phyloP scores from a whole-genome alignment of 345 rosid genomes.

The Bruguiera parviflora region DNA sequence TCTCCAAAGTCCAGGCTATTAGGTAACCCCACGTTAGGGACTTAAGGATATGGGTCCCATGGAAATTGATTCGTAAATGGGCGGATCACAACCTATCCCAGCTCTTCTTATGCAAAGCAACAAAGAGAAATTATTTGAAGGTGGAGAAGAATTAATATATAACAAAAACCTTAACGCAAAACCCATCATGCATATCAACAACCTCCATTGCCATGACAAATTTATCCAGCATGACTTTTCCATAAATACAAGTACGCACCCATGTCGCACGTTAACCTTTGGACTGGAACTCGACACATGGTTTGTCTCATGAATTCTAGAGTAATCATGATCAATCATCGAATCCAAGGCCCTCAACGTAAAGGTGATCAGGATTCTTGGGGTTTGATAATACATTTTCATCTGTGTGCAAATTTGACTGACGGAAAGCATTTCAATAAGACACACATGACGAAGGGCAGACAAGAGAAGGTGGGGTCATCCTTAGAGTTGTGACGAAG shows the following conservation, averaged over 20 bases:
- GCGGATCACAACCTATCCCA: slow-evolving; percentile 21
- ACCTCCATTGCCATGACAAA: background rate
- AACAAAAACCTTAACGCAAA: background rate
- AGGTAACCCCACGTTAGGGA: slow-evolving; percentile 30
- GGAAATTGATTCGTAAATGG: slow-evolving; percentile 12
- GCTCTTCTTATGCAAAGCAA: background rate
- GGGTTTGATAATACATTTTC: slow-evolving; percentile 6
- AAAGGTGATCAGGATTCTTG: slow-evolving; percentile 9
- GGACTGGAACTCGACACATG: slow-evolving; percentile 13
- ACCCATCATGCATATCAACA: background rate
- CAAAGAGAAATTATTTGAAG: background rate
- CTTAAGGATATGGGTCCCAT: slow-evolving; percentile 8
- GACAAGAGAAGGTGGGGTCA: slow-evolving; percentile 76
- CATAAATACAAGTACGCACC: background rate
- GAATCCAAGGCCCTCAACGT: slow-evolving; percentile 31
- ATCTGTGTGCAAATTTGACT: slow-evolving; percentile 30
- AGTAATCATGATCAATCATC: slow-evolving; percentile 28
- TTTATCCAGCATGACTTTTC: background rate
- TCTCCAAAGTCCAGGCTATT: slow-evolving; percentile 29
- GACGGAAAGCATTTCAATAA: slow-evolving; percentile 23
- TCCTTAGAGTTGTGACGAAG: slow-evolving; percentile 52
- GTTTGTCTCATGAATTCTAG: background rate
- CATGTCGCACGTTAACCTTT: background rate
- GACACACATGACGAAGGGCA: slow-evolving; percentile 28
- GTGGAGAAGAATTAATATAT: background rate